A percentile compares a stretch with the other conserved stretches of the same genome.
Evolutionary conservation across 306 rosid species (phyloP).

Genomic region (Glycine soja): DNA sequence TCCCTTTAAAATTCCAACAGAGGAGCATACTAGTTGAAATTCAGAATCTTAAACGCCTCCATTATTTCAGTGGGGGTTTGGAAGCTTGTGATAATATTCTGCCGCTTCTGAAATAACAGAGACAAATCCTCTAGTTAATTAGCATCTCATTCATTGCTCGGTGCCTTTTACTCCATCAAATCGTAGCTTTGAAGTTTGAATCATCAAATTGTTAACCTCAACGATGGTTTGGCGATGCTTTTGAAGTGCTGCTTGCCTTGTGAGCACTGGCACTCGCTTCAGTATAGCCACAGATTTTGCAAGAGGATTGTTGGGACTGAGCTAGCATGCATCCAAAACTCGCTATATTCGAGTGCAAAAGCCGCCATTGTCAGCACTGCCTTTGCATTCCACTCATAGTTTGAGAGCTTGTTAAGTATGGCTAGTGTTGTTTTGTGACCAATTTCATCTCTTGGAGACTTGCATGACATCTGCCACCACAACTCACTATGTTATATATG

Average conservation of each 20-base stretch:
- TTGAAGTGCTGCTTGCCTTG: constrained; percentile 41
- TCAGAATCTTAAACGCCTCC: too few species aligned
- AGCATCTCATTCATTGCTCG: background rate
- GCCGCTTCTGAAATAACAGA: too few species aligned
- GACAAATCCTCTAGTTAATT: constrained; percentile 13
- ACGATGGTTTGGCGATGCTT: constrained; percentile 51
- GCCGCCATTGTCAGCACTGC: constrained; percentile 74
- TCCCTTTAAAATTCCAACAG: too few species aligned
- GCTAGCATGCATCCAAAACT: constrained; percentile 69
- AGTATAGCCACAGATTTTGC: constrained; percentile 67
- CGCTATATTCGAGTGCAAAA: constrained; percentile 68
- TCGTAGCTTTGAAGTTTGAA: background rate
- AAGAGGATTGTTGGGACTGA: constrained; percentile 49
- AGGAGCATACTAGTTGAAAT: background rate
- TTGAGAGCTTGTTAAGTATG: constrained; percentile 48
- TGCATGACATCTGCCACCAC: constrained; percentile 11
- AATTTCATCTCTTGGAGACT: background rate
- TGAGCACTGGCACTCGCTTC: constrained; percentile 59
- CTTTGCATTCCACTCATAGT: constrained; percentile 68
- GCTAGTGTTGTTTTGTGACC: too few species aligned
- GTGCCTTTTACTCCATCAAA: too few species aligned
- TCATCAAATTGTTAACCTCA: constrained; percentile 55
- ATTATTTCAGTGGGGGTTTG: too few species aligned
- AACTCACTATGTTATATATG: background rate
- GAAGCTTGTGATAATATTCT: too few species aligned